Base-by-base conservation (phyloP, 768 basidiomycete species). In the Antrodiella citrinella region DNA sequence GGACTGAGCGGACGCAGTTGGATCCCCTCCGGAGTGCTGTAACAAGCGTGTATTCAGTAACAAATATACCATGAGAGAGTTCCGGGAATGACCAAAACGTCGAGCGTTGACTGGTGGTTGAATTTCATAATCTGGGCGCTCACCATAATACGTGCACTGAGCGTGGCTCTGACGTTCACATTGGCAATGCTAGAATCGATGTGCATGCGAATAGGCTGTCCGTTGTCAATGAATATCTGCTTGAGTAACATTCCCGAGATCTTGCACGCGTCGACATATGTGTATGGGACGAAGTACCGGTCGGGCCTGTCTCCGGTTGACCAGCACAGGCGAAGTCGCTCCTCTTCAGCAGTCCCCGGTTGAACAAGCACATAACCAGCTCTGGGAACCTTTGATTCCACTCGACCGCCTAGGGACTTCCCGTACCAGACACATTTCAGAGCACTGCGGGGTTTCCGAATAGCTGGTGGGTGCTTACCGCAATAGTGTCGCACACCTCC, bases 261-360 rank as follows among this genome's bases (percentile, higher is more conserved):
- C 64, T 85, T 87, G 69, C 88, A 90, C n/a, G 87, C 84, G 30
- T 89, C 86, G 13, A 91, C 79, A 60, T 80, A 91, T 45, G 85
- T 86, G 62, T 83, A 84, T 5, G 87, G 87, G 41, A 90, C 87
- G 54, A 91, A 86, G 62, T 79, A 75, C 50, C 88, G 71, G 23
- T 86, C 83, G 4, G 88, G 87, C 50, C 87, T 71, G 55, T 89
- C 86, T 1, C 67, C 47, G 50, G 73, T 78, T 21, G 72, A 72
- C 87, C 88, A 90, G 56, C 86, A 89, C 24, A 80, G 67, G 39
- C 82, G 78, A 40, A 91, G 81, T 20, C 87, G 85, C 54, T 84
- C 79, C 57, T 81, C 86, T 64, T 91, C 87, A 0, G 74, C 57
- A 2, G 83, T 84, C 3, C 78, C 78, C 3, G 77, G 77, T 50